Conservation (phyloP, 306 rosid species). For the Fragaria vesca region DNA sequence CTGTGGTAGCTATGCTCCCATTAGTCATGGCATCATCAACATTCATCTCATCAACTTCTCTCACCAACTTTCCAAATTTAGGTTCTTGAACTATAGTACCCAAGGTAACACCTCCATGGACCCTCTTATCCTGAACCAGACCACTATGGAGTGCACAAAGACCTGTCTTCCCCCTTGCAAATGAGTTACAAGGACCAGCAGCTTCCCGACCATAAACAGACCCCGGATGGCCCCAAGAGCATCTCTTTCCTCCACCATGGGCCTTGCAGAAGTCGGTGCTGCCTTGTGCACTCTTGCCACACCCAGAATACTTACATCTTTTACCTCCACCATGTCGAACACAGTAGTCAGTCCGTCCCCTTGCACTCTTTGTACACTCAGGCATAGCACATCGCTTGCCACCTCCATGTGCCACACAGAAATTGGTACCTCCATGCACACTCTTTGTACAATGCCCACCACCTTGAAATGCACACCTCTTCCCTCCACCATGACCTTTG, state of each 20-base stretch:
- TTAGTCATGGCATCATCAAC: conserved; percentile 41
- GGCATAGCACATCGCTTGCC: conserved; percentile 88
- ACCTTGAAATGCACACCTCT: conserved; percentile 83
- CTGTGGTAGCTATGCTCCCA: conserved; percentile 25
- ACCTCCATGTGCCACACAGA: conserved; percentile 97
- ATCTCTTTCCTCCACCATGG: conserved; percentile 97
- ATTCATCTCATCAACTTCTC: conserved; percentile 47
- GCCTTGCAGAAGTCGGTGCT: conserved; percentile 97
- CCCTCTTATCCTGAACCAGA: conserved; percentile 84
- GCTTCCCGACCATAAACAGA: conserved; percentile 56
- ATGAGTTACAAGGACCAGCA: conserved; percentile 71
- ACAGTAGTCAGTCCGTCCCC: conserved; percentile 95
- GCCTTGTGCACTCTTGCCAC: conserved; percentile 97
- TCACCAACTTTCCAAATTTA: conserved; percentile 39
- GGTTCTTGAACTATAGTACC: conserved; percentile 60
- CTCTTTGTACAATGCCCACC: conserved; percentile 82
- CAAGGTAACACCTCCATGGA: conserved; percentile 81
- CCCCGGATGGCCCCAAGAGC: conserved; percentile 90
- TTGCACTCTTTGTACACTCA: conserved; percentile 88
- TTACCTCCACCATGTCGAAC: conserved; percentile 97
- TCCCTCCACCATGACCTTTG: conserved; percentile 97
- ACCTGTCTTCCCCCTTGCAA: conserved; percentile 87
- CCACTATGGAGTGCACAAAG: conserved; percentile 88
- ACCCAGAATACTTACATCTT: conserved; percentile 79
- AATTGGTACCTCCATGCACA: conserved; percentile 93